A percentile compares a stretch with the other conserved stretches of the same genome.
phyloP scores from a whole-genome alignment of 345 rosid genomes.

The Bruguiera gymnorhiza region DNA sequence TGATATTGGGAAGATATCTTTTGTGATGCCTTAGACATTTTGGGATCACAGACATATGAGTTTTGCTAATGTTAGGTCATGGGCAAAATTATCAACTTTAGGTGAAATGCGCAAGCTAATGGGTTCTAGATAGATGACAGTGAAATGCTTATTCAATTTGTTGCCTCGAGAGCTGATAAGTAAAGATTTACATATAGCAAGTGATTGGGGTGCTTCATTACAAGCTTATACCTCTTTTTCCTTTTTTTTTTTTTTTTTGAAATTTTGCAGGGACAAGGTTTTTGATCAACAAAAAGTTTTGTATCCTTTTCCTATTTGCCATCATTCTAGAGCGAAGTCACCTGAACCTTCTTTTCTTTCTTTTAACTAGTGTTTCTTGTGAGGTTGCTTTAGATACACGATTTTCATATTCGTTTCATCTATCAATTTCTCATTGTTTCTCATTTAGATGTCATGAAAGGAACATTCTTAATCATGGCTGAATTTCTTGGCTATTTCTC shows the following conservation, averaged over 20 bases:
- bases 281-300: constrained; percentile 72
- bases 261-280: constrained; percentile 75
- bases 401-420: neutral
- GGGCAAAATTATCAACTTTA: neutral
- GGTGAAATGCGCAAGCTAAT: neutral
- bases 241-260: neutral
- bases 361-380: neutral
- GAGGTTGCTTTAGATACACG: neutral
- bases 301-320: constrained; percentile 57
- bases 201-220: neutral
- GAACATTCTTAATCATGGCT: neutral
- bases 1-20: no score
- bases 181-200: neutral
- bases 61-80: no score
- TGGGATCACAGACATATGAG: no score
- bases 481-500: neutral
- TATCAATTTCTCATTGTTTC: neutral
- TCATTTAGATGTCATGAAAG: neutral
- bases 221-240: neutral
- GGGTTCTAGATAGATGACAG: neutral
- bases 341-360: neutral
- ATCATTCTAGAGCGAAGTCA: neutral
- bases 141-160: neutral
- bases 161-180: neutral
- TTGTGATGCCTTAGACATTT: no score